Conservation (phyloP, 176 grass and related monocot genomes). For the Oryza brachyantha region DNA sequence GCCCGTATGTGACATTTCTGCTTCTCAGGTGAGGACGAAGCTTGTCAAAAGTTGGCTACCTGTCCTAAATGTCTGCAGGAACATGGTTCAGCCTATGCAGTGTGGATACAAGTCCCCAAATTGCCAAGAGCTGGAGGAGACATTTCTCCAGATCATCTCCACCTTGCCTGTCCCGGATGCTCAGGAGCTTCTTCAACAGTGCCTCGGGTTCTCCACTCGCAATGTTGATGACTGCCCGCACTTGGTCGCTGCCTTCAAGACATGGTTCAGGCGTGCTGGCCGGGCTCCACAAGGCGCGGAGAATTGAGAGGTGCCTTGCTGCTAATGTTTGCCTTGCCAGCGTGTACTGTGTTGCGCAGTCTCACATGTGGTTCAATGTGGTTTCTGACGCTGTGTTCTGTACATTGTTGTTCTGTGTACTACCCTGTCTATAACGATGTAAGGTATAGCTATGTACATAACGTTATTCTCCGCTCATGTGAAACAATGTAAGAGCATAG, state of each 20-base stretch:
- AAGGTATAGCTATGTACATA: conserved; percentile 5
- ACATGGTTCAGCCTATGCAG: conserved; percentile 51
- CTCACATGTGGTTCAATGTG: conserved; percentile 12
- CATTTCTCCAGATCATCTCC: conserved; percentile 84
- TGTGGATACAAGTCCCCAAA: conserved; percentile 51
- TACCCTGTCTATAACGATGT: neutral
- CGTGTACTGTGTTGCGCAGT: neutral
- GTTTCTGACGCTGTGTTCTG: neutral
- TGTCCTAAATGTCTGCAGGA: conserved; percentile 73
- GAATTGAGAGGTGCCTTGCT: conserved; percentile 12
- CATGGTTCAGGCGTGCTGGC: conserved; percentile 38
- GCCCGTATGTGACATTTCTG: neutral
- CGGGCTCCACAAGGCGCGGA: conserved; percentile 14
- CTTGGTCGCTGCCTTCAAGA: conserved; percentile 39
- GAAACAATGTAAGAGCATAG: neutral
- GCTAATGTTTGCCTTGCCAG: neutral
- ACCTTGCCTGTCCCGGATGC: conserved; percentile 60
- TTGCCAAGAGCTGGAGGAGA: conserved; percentile 70
- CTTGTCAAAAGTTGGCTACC: conserved; percentile 82
- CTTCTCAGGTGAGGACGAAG: conserved; percentile 61
- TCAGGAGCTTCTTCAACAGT: conserved; percentile 70
- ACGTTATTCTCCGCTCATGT: neutral
- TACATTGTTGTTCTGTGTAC: neutral
- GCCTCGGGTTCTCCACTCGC: conserved; percentile 74
- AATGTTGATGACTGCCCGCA: conserved; percentile 38